Percentiles rank a stretch among this genome's conserved stretches.
These are phyloP conservation scores for Anaeramoeba flamelloides DNA, from an alignment of 78 protist genomes.

Conservation along the genomic window DNA sequence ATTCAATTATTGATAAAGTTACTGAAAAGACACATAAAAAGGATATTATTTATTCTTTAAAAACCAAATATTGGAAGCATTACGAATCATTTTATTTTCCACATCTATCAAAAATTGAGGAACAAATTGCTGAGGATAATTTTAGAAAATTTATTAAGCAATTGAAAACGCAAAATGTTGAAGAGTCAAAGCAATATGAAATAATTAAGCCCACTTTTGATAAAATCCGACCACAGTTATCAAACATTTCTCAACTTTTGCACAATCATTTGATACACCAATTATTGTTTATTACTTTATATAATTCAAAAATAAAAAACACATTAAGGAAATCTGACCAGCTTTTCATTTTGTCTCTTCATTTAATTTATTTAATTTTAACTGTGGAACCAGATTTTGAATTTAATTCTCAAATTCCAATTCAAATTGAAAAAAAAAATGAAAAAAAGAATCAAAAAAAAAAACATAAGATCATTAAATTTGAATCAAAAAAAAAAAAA, in stretches of 20 bases:
- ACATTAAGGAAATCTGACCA: too few species aligned
- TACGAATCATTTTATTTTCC: not conserved
- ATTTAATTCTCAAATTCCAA: too few species aligned
- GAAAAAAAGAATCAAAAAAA: too few species aligned
- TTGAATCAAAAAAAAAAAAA: too few species aligned
- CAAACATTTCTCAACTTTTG: not conserved
- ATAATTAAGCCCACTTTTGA: not conserved
- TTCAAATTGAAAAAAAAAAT: too few species aligned
- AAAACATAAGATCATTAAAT: too few species aligned
- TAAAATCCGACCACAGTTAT: not conserved
- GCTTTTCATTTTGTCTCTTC: too few species aligned
- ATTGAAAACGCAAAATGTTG: not conserved
- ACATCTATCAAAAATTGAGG: not conserved
- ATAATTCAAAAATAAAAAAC: not conserved
- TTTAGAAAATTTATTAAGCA: not conserved
- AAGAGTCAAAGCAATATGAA: not conserved
- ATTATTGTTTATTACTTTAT: not conserved
- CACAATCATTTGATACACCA: not conserved
- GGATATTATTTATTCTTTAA: not conserved
- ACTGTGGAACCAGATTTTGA: too few species aligned
- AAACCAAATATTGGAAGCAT: not conserved
- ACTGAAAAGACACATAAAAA: not conserved
- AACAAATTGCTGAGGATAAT: not conserved
- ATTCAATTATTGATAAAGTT: not conserved
- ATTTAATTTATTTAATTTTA: too few species aligned